A percentile compares a stretch with the other conserved stretches of the same genome.
Conservation (phyloP, 352 stramenopile genomes). For the Phytophthora tubulina region DNA sequence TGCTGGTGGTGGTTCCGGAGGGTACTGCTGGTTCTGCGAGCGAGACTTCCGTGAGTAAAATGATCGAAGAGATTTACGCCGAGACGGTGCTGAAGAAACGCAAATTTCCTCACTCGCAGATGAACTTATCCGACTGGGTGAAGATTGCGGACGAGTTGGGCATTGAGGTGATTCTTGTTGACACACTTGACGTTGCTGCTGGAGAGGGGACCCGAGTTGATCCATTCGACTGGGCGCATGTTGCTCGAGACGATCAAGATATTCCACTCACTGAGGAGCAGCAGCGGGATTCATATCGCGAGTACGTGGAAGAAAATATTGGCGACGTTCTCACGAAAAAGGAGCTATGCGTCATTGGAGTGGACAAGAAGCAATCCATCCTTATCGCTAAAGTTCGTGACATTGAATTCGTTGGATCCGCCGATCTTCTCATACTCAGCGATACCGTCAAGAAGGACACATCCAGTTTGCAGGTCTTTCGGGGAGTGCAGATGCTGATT, state of each 20-base stretch:
- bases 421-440: slow-evolving; percentile 53
- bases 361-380: slow-evolving; percentile 40
- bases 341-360: slow-evolving; percentile 46
- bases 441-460: slow-evolving; percentile 29
- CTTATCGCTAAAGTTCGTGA: slow-evolving; percentile 41
- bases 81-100: too few species aligned
- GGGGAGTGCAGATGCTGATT: slow-evolving; percentile 54
- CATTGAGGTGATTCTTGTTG: too few species aligned
- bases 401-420: slow-evolving; percentile 46
- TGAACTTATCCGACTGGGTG: too few species aligned
- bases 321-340: slow-evolving; percentile 36
- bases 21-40: too few species aligned
- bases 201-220: neutral
- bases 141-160: too few species aligned
- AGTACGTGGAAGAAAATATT: slow-evolving; percentile 50
- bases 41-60: too few species aligned
- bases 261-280: slow-evolving; percentile 29
- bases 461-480: slow-evolving; percentile 31
- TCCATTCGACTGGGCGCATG: neutral
- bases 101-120: too few species aligned
- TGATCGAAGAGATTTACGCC: too few species aligned
- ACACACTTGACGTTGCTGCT: too few species aligned
- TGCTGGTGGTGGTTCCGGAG: too few species aligned
- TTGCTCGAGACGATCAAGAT: neutral
- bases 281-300: slow-evolving; percentile 38